Evolutionary conservation across 2,329 filamentous ascomycete species (phyloP), one percentile per base, ranked within the genome.

Genomic region (Beauveria bassiana): DNA sequence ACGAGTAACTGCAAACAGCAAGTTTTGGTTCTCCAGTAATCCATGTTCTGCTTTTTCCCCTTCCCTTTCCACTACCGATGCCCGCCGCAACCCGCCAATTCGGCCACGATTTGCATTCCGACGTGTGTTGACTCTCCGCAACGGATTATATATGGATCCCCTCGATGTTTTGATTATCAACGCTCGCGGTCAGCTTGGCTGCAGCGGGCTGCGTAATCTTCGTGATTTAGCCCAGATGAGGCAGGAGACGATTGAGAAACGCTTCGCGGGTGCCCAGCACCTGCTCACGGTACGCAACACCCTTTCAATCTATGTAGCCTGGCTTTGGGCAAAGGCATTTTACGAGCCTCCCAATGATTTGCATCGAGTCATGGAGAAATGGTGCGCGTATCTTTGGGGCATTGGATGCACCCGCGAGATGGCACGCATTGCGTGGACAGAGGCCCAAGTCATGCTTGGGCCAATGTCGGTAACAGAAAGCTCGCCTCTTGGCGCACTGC

Each of bases 291-390:
- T 42, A 6, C n/a, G 22, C 9, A 66, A 58, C 49, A 64, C 67
- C n/a, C 65, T 64, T 1, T 67, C 66, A 6, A 66, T 72, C 34
- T 71, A 68, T 45, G 63, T 65, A 9, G 57, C 62, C 3, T 73
- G 72, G 72, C 64, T 73, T 8, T 59, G 65, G n/a, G 64, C 67
- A n/a, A 65, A 66, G 24, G 55, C 53, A 6, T 61, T 40, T n/a
- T 47, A 28, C 16, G 40, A 55, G 4, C 14, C 42, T 10, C 50
- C 59, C n/a, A 40, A 61, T 2, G 31, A 61, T 14, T 18, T 61
- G 28, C 14, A 47, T 16, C 14, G 16, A 7, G 14, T 54, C 28
- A 49, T 61, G 22, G 59, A 55, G 3, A 61, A 61, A 42, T 61
- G 59, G 59, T 61, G 59, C 31, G 34, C 40, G 18, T 61, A 47